Evolutionary conservation across 345 rosid species (phyloP).

Genomic region (Conringia planisiliqua): DNA sequence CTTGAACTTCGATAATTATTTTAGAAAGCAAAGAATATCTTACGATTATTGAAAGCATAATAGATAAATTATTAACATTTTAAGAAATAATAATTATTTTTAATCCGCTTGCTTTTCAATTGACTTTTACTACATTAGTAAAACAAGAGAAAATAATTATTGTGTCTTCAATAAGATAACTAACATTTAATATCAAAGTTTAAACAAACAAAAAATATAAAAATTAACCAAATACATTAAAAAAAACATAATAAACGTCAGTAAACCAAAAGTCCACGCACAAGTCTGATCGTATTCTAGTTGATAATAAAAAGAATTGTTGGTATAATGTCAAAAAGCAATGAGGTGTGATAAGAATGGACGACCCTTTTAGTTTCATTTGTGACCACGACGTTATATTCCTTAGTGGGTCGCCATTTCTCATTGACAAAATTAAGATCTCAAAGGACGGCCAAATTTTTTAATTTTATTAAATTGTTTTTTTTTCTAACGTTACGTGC

Average conservation of each 20-base stretch:
- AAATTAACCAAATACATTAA: neutral
- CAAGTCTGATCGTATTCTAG: neutral
- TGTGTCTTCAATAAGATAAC: neutral
- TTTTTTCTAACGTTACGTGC: neutral
- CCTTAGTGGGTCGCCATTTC: slow-evolving; percentile 37
- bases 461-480: neutral
- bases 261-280: neutral
- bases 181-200: neutral
- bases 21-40: neutral
- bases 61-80: neutral
- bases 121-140: neutral
- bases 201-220: neutral
- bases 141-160: neutral
- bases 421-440: neutral
- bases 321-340: neutral
- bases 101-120: neutral
- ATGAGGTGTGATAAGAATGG: neutral
- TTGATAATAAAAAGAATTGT: neutral
- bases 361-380: neutral
- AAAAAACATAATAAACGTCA: neutral
- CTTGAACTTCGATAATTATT: neutral
- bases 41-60: neutral
- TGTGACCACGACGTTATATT: slow-evolving; percentile 22
- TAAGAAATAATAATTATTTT: neutral
- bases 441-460: neutral